These are phyloP conservation scores for Phytomonas sp. DNA, from an alignment of 208 protist genomes.

Conservation along the genomic window DNA sequence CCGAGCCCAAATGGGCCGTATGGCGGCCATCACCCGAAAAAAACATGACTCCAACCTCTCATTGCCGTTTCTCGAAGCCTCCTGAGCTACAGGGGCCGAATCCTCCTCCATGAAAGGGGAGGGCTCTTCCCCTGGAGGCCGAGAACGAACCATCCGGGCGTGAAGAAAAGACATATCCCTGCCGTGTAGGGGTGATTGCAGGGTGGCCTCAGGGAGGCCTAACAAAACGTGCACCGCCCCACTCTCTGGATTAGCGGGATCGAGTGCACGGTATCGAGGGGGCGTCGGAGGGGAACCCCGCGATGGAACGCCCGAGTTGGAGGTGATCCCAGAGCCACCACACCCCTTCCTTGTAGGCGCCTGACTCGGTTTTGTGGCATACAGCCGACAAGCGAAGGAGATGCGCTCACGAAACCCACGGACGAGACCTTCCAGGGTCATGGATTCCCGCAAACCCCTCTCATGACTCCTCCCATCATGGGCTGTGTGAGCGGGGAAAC, in stretches of 20 bases:
- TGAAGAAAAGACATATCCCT: neutral
- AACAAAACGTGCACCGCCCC: conserved; percentile 17
- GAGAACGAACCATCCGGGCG: neutral
- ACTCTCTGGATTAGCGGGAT: neutral
- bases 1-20: neutral
- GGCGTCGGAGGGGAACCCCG: neutral
- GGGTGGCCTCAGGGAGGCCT: conserved; percentile 17
- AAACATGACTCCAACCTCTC: neutral
- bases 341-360: too few species aligned
- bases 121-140: too few species aligned
- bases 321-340: neutral
- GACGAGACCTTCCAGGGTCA: too few species aligned
- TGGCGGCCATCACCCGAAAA: neutral
- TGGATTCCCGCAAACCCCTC: too few species aligned
- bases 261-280: neutral
- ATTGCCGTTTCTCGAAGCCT: neutral
- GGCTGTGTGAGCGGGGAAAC: too few species aligned
- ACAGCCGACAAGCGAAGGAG: too few species aligned
- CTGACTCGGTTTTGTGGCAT: too few species aligned
- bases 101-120: neutral
- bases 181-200: conserved; percentile 18
- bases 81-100: too few species aligned
- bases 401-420: too few species aligned
- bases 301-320: neutral
- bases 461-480: too few species aligned